Conservation (phyloP, 1,284 basidiomycete species). For the Laetiporus sulphureus region DNA sequence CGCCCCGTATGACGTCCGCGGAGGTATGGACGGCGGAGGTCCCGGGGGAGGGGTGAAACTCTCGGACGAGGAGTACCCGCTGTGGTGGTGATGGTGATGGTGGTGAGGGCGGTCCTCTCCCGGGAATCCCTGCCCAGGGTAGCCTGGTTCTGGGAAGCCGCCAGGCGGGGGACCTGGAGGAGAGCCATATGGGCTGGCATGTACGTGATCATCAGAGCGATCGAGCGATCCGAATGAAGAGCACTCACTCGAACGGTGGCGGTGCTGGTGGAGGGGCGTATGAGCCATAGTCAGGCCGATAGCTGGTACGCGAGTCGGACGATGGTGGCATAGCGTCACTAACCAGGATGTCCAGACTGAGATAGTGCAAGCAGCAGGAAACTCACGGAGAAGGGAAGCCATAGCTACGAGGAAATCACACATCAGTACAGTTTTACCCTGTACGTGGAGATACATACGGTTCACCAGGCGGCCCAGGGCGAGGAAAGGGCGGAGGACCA, state of each 20-base stretch:
- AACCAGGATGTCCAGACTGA: too few relatives aligned
- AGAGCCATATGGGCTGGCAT: slow-evolving; percentile 1
- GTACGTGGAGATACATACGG: not conserved
- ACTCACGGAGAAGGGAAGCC: slow-evolving; percentile 14
- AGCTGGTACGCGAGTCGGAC: too few relatives aligned
- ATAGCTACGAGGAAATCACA: slow-evolving; percentile 1
- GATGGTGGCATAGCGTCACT: too few relatives aligned
- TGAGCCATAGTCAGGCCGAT: slow-evolving; percentile 4
- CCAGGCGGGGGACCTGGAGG: slow-evolving; percentile 1
- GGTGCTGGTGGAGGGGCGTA: slow-evolving; percentile 10
- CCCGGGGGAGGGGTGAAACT: not conserved
- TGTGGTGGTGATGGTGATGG: slow-evolving; percentile 2
- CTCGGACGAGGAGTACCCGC: not conserved
- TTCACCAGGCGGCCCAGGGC: slow-evolving; percentile 4
- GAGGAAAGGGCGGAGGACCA: not conserved
- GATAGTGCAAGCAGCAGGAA: too few relatives aligned
- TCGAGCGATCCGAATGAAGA: not conserved
- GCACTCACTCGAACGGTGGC: slow-evolving; percentile 2
- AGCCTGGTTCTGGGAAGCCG: not conserved
- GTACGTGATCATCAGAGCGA: not conserved
- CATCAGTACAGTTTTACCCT: slow-evolving; percentile 1
- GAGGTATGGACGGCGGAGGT: not conserved
- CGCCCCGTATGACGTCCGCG: slow-evolving; percentile 11
- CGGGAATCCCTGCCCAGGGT: not conserved
- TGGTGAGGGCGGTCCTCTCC: too few relatives aligned